Conservation (phyloP, 495 filamentous ascomycete species). For the Podospora tetraspora region DNA sequence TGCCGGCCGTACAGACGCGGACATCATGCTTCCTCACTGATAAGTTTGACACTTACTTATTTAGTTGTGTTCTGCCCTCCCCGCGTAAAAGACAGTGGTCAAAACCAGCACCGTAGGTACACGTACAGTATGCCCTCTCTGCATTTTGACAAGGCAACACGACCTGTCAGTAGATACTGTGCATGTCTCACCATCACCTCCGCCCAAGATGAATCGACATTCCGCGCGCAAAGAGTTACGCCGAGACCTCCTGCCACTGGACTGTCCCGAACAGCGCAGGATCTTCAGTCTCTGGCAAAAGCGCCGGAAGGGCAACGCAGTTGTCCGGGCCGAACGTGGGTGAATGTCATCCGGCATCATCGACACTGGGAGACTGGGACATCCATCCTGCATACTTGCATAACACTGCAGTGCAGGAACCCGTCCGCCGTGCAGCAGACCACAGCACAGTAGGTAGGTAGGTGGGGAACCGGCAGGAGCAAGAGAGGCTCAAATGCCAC, state of each 20-base stretch:
- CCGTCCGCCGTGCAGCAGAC: neutral
- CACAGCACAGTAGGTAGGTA: neutral
- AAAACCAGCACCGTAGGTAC: too few species aligned
- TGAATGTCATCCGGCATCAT: neutral
- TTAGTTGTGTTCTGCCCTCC: too few species aligned
- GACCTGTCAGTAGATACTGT: neutral
- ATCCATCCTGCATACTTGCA: neutral
- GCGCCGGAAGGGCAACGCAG: too few species aligned
- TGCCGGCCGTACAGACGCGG: neutral
- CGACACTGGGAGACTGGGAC: neutral
- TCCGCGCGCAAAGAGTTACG: neutral
- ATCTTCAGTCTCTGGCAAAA: neutral
- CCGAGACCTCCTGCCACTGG: neutral
- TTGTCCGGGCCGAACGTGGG: neutral
- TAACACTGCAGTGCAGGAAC: neutral
- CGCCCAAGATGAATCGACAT: neutral
- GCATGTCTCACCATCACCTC: neutral
- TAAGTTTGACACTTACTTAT: too few species aligned
- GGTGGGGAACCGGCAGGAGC: neutral
- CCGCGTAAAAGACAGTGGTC: too few species aligned
- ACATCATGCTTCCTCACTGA: neutral
- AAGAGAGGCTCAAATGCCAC: neutral
- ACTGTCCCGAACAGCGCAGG: neutral
- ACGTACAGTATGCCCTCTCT: neutral
- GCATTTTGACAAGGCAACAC: too few species aligned